Evolutionary conservation across 2,329 filamentous ascomycete genomes (phyloP).

Genomic region (Cladosporium cucumerinum): DNA sequence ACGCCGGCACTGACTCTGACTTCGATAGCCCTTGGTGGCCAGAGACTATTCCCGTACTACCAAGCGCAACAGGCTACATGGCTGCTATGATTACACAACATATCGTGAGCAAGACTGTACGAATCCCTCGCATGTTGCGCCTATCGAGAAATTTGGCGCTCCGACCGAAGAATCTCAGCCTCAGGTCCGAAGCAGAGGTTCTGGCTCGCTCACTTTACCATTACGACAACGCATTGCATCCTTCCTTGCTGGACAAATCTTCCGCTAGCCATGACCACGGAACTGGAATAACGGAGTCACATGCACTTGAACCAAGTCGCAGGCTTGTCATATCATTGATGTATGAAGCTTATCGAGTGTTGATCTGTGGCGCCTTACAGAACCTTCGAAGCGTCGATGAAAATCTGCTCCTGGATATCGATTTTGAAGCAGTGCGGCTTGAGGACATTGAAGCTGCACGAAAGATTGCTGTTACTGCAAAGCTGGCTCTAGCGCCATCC

Average conservation of each 20-base stretch:
- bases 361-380: not conserved
- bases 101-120: not conserved
- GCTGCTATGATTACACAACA: not conserved
- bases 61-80: not conserved
- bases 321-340: not conserved
- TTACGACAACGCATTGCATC: not conserved
- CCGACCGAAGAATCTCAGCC: not conserved
- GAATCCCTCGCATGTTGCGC: not conserved
- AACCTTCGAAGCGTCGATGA: not conserved
- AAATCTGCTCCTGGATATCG: not conserved
- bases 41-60: not conserved
- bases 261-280: not conserved
- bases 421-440: not conserved
- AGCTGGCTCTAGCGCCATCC: not conserved
- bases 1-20: not conserved
- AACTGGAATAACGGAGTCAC: not conserved
- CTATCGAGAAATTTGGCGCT: not conserved
- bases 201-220: not conserved
- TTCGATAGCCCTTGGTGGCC: not conserved
- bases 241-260: not conserved
- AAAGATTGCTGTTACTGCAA: not conserved
- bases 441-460: not conserved
- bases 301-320: not conserved
- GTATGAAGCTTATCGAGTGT: not conserved
- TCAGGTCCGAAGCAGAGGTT: not conserved